Evolutionary conservation across 768 basidiomycete species (phyloP), one percentile per base, ranked within the genome.

Genomic region (Suillus subluteus): DNA sequence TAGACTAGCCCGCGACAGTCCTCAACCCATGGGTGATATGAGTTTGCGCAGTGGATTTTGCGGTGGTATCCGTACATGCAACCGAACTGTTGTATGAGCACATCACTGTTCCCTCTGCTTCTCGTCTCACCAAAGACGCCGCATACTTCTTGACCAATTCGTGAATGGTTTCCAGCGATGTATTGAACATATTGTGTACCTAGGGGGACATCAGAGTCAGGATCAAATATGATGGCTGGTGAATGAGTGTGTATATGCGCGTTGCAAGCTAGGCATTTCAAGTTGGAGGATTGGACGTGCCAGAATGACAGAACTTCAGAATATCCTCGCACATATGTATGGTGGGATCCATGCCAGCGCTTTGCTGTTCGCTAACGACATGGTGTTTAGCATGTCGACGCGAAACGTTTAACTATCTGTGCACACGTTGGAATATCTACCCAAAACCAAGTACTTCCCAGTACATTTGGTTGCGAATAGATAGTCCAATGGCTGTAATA

Each of bases 401-500:
- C n/a, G n/a, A n/a, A 48, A 12, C 15, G 13, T 50, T 23, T 48
- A 11, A 48, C n/a, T 9, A 1, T n/a, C 18, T 46, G 21, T 21
- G 44, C 46, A 11, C n/a, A 50, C 2, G 23, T 13, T 50, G 15
- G 30, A 30, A 23, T 30, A 26, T 16, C 13, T 26, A 52, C 13
- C 2, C 13, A 7, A 7, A 52, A 52, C 50, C 23, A 52, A 52
- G 23, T 26, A 52, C 50, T 16, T 52, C 23, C 13, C 50, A 16
- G 23, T 52, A 52, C 50, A 52, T 52, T 52, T 52, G 50, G 50
- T 52, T 52, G 23, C 50, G 50, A 52, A 52, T 52, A 52, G 26
- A 52, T 32, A 55, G 26, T 54, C 23, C 26, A 4, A 30, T 9
- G 9, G 54, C 32, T 32, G 54, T 35, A 4, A 11, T 55, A 5